These are phyloP conservation scores for Multifurca ochricompacta DNA, from an alignment of 768 basidiomycete genomes.

Conservation along the genomic window DNA sequence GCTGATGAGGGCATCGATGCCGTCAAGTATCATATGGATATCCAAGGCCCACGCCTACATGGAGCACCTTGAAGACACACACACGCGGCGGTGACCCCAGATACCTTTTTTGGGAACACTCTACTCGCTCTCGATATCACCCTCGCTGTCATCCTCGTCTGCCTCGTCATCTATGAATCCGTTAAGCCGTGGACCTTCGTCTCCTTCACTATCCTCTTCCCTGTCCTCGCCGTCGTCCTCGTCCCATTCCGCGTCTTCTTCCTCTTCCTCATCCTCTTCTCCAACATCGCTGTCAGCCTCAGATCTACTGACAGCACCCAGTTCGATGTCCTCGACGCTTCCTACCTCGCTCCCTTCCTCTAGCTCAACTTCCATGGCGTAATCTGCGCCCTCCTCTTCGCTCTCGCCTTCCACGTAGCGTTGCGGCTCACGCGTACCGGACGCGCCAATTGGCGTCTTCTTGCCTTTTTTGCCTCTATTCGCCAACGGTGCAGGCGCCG, in stretches of 20 bases:
- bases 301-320: conserved; percentile 54
- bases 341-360: conserved; percentile 60
- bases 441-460: conserved; percentile 30
- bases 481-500: conserved; percentile 49
- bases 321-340: conserved; percentile 72
- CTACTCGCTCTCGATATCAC: conserved; percentile 25
- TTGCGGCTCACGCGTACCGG: conserved; percentile 28
- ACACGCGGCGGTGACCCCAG: too few relatives aligned
- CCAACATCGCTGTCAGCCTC: conserved; percentile 43
- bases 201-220: conserved; percentile 41
- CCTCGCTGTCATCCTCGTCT: conserved; percentile 45
- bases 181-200: conserved; percentile 19
- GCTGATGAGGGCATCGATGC: too few relatives aligned
- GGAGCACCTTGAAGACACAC: too few relatives aligned
- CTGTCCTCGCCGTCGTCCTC: conserved; percentile 50
- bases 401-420: conserved; percentile 79
- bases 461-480: conserved; percentile 31
- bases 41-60: too few relatives aligned
- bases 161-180: conserved; percentile 54
- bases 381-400: conserved; percentile 54
- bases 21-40: too few relatives aligned
- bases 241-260: conserved; percentile 46
- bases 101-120: background rate
- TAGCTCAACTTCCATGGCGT: conserved; percentile 39
- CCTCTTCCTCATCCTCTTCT: conserved; percentile 43